Evolutionary conservation across 805 yeast species (phyloP).

Genomic region (Pichia sporocuriosa): DNA sequence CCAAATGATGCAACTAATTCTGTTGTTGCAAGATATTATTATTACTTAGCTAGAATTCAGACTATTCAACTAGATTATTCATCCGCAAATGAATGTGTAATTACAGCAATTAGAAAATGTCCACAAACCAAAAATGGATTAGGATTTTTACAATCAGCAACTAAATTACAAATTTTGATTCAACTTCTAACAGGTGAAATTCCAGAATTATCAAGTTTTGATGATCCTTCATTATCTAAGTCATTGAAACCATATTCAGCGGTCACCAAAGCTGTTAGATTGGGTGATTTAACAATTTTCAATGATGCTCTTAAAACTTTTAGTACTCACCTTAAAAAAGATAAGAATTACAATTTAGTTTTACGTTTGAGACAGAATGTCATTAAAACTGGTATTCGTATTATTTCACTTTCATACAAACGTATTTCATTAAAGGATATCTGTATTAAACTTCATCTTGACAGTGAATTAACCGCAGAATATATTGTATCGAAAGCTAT

Average conservation of each 20-base stretch:
- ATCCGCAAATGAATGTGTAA: conserved; percentile 80
- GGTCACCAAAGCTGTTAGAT: conserved; percentile 84
- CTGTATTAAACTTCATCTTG: conserved; percentile 85
- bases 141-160: conserved; percentile 86
- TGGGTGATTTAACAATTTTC: conserved; percentile 82
- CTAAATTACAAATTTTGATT: conserved; percentile 79
- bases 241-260: conserved; percentile 76
- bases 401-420: conserved; percentile 84
- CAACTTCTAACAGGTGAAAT: conserved; percentile 95
- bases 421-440: conserved; percentile 88
- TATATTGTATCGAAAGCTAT: conserved; percentile 95
- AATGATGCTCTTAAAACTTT: conserved; percentile 61
- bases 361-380: conserved; percentile 92
- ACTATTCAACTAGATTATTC: conserved; percentile 92
- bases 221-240: conserved; percentile 50
- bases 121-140: conserved; percentile 81
- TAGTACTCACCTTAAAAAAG: conserved; percentile 56
- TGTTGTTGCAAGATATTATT: conserved; percentile 84
- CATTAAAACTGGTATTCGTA: conserved; percentile 94
- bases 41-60: conserved; percentile 82
- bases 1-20: conserved; percentile 77
- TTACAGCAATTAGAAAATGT: conserved; percentile 93
- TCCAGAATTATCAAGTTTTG: conserved; percentile 81
- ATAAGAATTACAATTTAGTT: conserved; percentile 78
- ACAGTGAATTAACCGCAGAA: conserved; percentile 93